phyloP scores from a whole-genome alignment of 495 filamentous ascomycete genomes.

The Talaromyces stipitatus region DNA sequence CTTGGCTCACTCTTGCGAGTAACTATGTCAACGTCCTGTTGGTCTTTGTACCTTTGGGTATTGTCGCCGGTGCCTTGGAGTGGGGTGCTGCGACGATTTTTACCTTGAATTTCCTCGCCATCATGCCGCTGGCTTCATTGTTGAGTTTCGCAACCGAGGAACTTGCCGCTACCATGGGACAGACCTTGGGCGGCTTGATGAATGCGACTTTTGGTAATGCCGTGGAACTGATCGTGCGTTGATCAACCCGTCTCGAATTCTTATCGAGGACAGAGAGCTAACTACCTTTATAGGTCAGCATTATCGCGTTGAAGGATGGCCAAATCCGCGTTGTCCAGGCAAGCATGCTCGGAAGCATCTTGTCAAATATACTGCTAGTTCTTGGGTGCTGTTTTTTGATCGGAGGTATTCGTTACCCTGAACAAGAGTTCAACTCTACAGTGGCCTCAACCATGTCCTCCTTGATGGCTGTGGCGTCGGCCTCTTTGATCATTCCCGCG shows the following conservation, averaged over 20 bases:
- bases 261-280: constrained; percentile 9
- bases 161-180: constrained; percentile 71
- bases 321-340: constrained; percentile 95
- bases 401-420: constrained; percentile 60
- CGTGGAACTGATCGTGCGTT: constrained; percentile 88
- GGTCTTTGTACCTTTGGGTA: constrained; percentile 84
- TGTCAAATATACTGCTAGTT: constrained; percentile 92
- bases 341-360: constrained; percentile 93
- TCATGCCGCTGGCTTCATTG: constrained; percentile 86
- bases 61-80: constrained; percentile 62
- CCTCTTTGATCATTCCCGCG: constrained; percentile 89
- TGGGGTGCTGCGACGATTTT: constrained; percentile 78
- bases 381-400: constrained; percentile 95
- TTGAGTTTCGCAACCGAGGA: constrained; percentile 96
- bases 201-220: constrained; percentile 98
- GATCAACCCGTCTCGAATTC: constrained; percentile 1
- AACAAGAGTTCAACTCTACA: constrained; percentile 76
- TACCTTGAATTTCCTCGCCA: constrained; percentile 88
- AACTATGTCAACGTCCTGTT: constrained; percentile 84
- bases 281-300: constrained; percentile 62
- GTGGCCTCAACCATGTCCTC: constrained; percentile 95
- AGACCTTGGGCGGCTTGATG: constrained; percentile 84
- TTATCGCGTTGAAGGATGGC: constrained; percentile 76
- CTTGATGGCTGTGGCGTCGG: constrained; percentile 84
- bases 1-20: constrained; percentile 48